Base-by-base conservation (phyloP, 257 asterid species). In the Nicotiana tomentosiformis region DNA sequence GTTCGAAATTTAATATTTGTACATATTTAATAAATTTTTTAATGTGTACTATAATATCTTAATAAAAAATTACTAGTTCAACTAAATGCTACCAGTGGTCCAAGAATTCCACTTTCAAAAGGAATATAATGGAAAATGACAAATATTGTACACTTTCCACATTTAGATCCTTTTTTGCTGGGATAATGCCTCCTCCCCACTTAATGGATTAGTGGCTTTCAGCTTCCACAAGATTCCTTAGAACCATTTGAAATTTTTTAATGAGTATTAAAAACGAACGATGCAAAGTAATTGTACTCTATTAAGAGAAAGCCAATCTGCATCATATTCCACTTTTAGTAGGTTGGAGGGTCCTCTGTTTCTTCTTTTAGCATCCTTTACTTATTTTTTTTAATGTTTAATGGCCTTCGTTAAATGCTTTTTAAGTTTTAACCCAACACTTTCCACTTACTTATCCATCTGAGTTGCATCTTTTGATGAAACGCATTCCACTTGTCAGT, bases 241-340 rank as follows among this genome's bases (percentile, higher is more conserved):
- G 81, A 66, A 83, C 58, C 56, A 64, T 62, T 84, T 39, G 51
- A 30, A 66, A 7, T 76, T 49, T 26, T 51, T 7, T 74, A 74
- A 23, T 1, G 80, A 8, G 16, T 26, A 74, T n/a, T 74, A 26
- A 2, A 81, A 76, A 51, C 76, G 88, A 87, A 86, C 77, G 89
- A 84, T 86, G 86, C 88, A n/a, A 84, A 86, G 78, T 84, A 78
- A 82, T 85, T 87, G 78, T 83, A 83, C 82, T 78, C 77, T 81
- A 23, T 58, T 9, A 51, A 81, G 2, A 65, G 84, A 85, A 83
- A 83, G 83, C 60, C 72, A 77, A 46, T 23, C 39, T 61, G 66
- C 35, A 18, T 49, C 49, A 56, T 78, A n/a, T 80, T 74, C 86
- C 80, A 51, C 81, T 81, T 74, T 55, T 62, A 14, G 39, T 23